Base-by-base conservation (phyloP, 2,329 filamentous ascomycete species). In the Trichophyton benhamiae region DNA sequence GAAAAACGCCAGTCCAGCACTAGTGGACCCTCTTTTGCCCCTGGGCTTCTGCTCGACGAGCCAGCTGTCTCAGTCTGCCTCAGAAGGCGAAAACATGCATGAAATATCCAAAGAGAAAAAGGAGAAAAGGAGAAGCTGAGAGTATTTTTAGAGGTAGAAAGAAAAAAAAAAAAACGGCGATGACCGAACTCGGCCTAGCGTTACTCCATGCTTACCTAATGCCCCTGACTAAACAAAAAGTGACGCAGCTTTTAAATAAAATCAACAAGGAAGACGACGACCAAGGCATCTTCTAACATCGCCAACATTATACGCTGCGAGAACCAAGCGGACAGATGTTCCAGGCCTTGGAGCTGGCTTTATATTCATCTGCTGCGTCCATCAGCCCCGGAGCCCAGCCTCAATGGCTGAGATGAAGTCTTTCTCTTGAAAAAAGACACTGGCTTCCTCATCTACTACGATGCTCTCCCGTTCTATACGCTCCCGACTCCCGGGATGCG, bases 381-480 rank as follows among this genome's bases (percentile, higher is more conserved):
- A 33, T 55, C 13, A 13, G 52, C 52, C n/a, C n/a, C 3, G 49
- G 20, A 27, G 25, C 30, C 27, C 25, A 22, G n/a, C 33, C 30
- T 55, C 52, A 55, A 55, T 55, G 52, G 52, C 52, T 55, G 52
- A 27, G 52, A 55, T 55, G 52, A 33, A 38, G 27, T n/a, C 30
- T 36, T 11, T 55, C 33, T 22, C 5, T 6, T 55, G 8, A 27
- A 25, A 52, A 36, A 55, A 9, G 11, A 7, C 27, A 30, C 33
- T 55, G 13, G 7, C 27, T 36, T 55, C 30, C 52, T 20, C 3
- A 55, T 55, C 30, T 13, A 33, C 48, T 15, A 38, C 33, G 9
- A 55, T 55, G 52, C 13, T 55, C n/a, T 36, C 52, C 33, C 52
- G 4, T n/a, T 33, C 52, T 55, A 36, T 55, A 55, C 52, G 52